phyloP scores from a whole-genome alignment of 345 rosid genomes.

The Syzygium oleosum region DNA sequence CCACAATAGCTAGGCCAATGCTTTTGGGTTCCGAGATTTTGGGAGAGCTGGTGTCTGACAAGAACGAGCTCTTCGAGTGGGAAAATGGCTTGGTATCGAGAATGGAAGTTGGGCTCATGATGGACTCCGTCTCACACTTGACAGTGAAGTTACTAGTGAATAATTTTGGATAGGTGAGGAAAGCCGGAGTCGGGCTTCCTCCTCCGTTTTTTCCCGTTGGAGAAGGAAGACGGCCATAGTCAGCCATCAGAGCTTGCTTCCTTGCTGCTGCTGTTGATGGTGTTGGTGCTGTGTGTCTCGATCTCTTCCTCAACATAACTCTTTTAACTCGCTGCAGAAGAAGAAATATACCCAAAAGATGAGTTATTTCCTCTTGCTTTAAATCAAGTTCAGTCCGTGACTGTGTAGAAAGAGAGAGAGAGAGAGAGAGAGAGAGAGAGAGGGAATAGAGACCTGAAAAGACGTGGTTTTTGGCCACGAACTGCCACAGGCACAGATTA shows the following conservation, averaged over 20 bases:
- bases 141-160: background rate
- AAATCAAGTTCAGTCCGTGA: background rate
- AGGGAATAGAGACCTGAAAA: background rate
- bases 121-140: background rate
- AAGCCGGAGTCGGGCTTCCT: constrained; percentile 41
- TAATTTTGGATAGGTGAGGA: constrained; percentile 27
- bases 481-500: background rate
- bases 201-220: background rate
- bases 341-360: background rate
- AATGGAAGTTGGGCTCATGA: constrained; percentile 40
- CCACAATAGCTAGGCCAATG: constrained; percentile 25
- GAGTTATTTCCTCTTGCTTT: background rate
- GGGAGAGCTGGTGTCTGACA: constrained; percentile 27
- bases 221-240: constrained; percentile 7
- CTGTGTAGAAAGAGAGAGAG: background rate
- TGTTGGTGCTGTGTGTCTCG: constrained; percentile 3
- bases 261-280: background rate
- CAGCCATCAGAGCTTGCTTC: constrained; percentile 47
- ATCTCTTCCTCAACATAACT: constrained; percentile 32
- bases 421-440: background rate
- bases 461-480: constrained; percentile 3
- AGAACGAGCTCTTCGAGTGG: constrained; percentile 53
- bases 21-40: constrained; percentile 40
- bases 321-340: constrained; percentile 5
- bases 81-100: constrained; percentile 76